Evolutionary conservation across 352 stramenopile species (phyloP).

Genomic region (Phytophthora pini): DNA sequence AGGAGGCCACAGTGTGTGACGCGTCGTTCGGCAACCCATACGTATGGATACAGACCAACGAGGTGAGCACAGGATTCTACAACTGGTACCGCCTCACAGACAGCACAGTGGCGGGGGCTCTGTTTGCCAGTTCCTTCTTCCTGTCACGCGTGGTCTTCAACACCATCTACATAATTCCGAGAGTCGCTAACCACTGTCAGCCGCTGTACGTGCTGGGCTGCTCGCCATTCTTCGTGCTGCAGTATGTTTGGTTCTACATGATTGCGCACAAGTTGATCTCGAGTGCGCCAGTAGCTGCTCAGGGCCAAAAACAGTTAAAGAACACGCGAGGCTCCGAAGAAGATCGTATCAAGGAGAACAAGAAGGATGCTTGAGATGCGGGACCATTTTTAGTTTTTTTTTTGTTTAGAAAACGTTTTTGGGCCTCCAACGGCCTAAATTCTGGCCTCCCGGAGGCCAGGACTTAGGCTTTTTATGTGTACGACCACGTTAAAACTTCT

Average conservation of each 20-base stretch:
- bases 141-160: conserved; percentile 76
- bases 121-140: conserved; percentile 75
- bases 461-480: no score
- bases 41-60: conserved; percentile 87
- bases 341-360: conserved; percentile 9
- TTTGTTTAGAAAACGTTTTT: no score
- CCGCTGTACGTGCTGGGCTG: conserved; percentile 59
- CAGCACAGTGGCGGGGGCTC: conserved; percentile 52
- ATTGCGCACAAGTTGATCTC: conserved; percentile 63
- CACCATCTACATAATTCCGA: conserved; percentile 67
- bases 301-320: conserved; percentile 7
- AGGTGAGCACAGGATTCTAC: conserved; percentile 84
- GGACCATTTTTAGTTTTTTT: neutral
- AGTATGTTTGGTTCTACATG: conserved; percentile 83
- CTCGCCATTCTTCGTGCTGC: conserved; percentile 72
- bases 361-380: conserved; percentile 25
- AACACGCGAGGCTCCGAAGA: neutral
- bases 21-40: conserved; percentile 68
- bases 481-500: no score
- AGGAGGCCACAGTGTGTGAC: conserved; percentile 63
- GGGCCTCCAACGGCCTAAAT: no score
- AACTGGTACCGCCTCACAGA: conserved; percentile 82
- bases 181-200: conserved; percentile 50
- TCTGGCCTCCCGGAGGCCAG: no score
- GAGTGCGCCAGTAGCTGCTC: conserved; percentile 1